A percentile compares a stretch with the other conserved stretches of the same genome.
These are phyloP conservation scores for Metarhizium guizhouense DNA, from an alignment of 2,329 filamentous ascomycete species.

Conservation along the genomic window DNA sequence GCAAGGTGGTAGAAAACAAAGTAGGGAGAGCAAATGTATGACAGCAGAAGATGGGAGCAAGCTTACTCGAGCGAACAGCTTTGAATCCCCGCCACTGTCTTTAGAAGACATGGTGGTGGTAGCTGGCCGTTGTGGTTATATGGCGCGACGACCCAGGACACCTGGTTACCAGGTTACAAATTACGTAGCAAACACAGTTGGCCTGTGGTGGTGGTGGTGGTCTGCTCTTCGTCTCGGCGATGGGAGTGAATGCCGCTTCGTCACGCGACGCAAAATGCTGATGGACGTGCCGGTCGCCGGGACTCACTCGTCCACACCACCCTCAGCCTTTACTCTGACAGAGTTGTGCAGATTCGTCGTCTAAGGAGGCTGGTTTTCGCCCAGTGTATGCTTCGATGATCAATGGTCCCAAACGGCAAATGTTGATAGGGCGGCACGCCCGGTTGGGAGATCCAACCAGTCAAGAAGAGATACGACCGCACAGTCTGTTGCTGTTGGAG, in stretches of 20 bases:
- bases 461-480: not conserved
- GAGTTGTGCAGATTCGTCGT: not conserved
- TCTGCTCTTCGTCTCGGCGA: not conserved
- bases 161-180: slow-evolving; percentile 2
- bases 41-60: slow-evolving; percentile 2
- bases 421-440: not conserved
- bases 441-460: not conserved
- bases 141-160: slow-evolving; percentile 6
- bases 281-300: not conserved
- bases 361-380: not conserved
- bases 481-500: not conserved
- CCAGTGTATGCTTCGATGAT: not conserved
- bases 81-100: slow-evolving; percentile 79
- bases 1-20: slow-evolving; percentile 1
- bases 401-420: not conserved
- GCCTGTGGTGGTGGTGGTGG: not conserved
- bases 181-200: not conserved
- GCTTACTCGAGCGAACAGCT: slow-evolving; percentile 94
- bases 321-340: not conserved
- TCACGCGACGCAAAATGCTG: slow-evolving; percentile 10
- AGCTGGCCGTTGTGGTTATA: not conserved
- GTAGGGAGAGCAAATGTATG: slow-evolving; percentile 5
- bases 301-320: not conserved
- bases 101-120: slow-evolving; percentile 41
- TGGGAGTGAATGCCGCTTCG: slow-evolving; percentile 1